Evolutionary conservation across 108 stramenopile species (phyloP), one percentile per base, ranked within the genome.

Genomic region (Conticribra guillardii): DNA sequence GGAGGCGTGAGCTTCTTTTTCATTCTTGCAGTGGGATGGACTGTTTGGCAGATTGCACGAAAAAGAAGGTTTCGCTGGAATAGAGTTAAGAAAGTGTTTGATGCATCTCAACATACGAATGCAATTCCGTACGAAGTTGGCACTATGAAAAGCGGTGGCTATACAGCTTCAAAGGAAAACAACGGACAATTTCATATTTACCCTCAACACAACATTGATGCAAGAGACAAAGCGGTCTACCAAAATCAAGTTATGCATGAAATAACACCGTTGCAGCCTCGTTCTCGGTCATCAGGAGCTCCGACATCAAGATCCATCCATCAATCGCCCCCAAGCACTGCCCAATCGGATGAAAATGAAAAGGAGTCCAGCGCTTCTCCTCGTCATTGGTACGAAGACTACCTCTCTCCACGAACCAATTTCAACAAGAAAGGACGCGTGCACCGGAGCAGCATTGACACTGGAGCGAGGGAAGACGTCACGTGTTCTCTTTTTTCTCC

Each of bases 331-430:
- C 37, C 37, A 24, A 3, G 19, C 7, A 8, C 21, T 23, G 11
- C 53, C 16, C 4, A 7, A 55, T 23, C 16, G 2, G 50, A 34
- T 59, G 47, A 21, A 2, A 18, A 48, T 8, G 33, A 23, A 21
- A 14, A 51, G 19, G 54, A 34, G 23, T 1, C 41, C 5, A 17
- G 16, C 11, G 31, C 24, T 28, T 76, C 74, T 18, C 60, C 37
- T 32, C 61, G 76, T 63, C 62, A 69, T 59, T 77, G 76, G 76
- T 70, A 70, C 30, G 68, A 70, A 28, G 69, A 70, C 8, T 69
- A 31, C 18, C 63, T 77, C 11, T 77, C 68, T 60, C 76, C 76
- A 11, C 49, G 55, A 41, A 29, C 47, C 21, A 37, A 46, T 22
- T 37, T 49, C 16, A n/a, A 2, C 17, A 54, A 28, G 0, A 67